phyloP scores from a whole-genome alignment of 805 yeast species.

The Wickerhamiella allomyrinae region DNA sequence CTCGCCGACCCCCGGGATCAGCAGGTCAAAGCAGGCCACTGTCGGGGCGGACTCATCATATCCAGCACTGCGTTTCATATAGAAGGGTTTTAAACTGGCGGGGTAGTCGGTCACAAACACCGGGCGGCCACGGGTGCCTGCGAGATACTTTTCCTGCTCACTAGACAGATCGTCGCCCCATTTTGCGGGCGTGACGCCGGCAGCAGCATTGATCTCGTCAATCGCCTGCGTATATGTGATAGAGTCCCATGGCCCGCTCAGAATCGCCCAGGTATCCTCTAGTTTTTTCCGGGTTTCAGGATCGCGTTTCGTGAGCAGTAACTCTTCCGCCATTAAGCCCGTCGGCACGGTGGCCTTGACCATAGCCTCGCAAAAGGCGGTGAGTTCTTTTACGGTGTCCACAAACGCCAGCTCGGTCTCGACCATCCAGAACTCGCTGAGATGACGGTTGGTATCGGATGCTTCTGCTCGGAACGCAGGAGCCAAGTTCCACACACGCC shows the following conservation, averaged over 20 bases:
- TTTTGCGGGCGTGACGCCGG: slow-evolving; percentile 27
- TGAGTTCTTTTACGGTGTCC: slow-evolving; percentile 39
- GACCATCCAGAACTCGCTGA: slow-evolving; percentile 95
- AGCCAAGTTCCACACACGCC: slow-evolving; percentile 72
- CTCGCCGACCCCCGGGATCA: slow-evolving; percentile 88
- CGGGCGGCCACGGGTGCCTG: slow-evolving; percentile 50
- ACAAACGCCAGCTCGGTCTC: slow-evolving; percentile 79
- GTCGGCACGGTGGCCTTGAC: slow-evolving; percentile 35
- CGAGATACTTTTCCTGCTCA: slow-evolving; percentile 85
- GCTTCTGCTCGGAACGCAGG: slow-evolving; percentile 93
- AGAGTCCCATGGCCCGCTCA: slow-evolving; percentile 47
- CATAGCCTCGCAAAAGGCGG: slow-evolving; percentile 57
- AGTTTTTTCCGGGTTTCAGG: slow-evolving; percentile 27
- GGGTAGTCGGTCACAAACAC: slow-evolving; percentile 90
- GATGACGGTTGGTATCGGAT: slow-evolving; percentile 80
- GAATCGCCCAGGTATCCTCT: slow-evolving; percentile 42
- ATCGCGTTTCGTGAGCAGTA: slow-evolving; percentile 21
- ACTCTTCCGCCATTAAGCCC: slow-evolving; percentile 15
- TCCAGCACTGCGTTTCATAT: slow-evolving; percentile 53
- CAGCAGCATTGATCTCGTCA: slow-evolving; percentile 30
- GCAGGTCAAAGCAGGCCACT: slow-evolving; percentile 79
- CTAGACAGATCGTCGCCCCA: slow-evolving; percentile 69
- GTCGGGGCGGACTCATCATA: slow-evolving; percentile 28
- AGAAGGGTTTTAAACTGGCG: slow-evolving; percentile 63
- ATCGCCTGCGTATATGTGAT: slow-evolving; percentile 71